Percentiles rank a stretch among this genome's conserved stretches.
Conservation (phyloP, 257 asterid species). For the Solanum neorickii region DNA sequence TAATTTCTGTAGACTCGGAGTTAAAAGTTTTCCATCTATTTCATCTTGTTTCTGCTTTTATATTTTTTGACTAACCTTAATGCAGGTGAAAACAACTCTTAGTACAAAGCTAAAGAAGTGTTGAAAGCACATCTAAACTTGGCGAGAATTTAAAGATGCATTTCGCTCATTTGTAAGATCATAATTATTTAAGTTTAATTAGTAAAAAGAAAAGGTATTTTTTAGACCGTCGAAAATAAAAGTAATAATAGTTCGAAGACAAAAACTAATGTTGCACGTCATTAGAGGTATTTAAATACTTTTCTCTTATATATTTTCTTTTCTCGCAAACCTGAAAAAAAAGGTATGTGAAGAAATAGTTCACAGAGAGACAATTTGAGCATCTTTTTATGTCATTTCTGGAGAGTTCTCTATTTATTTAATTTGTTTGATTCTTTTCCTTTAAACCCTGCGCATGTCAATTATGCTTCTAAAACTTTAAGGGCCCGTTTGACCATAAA, state of each 20-base stretch:
- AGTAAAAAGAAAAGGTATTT: accelerated
- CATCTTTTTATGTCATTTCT: neutral
- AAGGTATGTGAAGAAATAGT: neutral
- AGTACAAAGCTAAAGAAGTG: too few species aligned
- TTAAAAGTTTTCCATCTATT: too few species aligned
- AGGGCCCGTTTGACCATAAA: too few species aligned
- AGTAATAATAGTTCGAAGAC: too few species aligned
- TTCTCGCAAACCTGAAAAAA: neutral
- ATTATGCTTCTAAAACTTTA: neutral
- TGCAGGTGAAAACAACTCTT: too few species aligned
- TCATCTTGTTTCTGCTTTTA: too few species aligned
- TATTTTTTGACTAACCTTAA: too few species aligned
- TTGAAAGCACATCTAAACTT: neutral
- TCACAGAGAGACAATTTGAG: neutral
- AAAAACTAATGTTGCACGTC: too few species aligned
- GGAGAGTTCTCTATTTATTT: neutral
- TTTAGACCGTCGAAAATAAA: neutral
- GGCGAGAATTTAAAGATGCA: neutral
- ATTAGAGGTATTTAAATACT: neutral
- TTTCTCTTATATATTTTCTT: neutral
- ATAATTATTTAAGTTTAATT: too few species aligned
- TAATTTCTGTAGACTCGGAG: too few species aligned
- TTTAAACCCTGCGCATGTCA: neutral
- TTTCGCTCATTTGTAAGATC: neutral
- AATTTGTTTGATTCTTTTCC: neutral